Base-by-base conservation (phyloP, 164 flowering plant species). In the Magnolia officinalis region DNA sequence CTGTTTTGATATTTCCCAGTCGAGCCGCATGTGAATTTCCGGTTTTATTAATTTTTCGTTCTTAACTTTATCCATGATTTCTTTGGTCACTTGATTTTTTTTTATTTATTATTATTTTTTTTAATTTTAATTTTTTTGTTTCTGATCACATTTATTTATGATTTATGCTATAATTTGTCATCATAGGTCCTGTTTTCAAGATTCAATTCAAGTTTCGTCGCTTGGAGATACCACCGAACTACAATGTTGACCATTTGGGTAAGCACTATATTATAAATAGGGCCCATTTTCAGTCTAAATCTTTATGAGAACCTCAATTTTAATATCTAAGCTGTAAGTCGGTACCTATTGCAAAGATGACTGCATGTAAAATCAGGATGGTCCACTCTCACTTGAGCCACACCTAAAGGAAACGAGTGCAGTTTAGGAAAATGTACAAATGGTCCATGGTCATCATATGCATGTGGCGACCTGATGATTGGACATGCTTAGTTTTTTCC, bases 121-220 rank as follows among this genome's bases (percentile, higher is more conserved):
- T 26, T 26, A 1, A 24, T 26, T 26, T 26, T n/a, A n/a, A n/a
- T 37, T 37, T 0, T 37, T 37, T 4, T 37, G 45, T 37, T 37
- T 37, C 45, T 6, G 45, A 37, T 37, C 45, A 37, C 18, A 2
- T 9, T 16, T 55, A 11, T 7, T 55, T 55, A 55, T 55, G 61
- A 55, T 55, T 55, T 8, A 55, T 55, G 61, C 61, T 55, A 3
- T 55, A 10, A 65, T 24, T 31, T 75, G n/a, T 71, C 31, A 67
- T 67, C 49, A 50, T 68, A 95, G 98, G 97, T 73, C 99, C 97
- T 77, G 87, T 94, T 78, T 87, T 81, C 80, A 84, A 73, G 92
- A 87, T 94, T 80, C 96, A 90, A 70, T 94, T 96, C 61, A 96
- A 88, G 82, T 96, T 96, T 67, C 98, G 97, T 31, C 88, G 85